Conservation (phyloP, 116 monocot genomes). For the Trichopus zeylanicus region DNA sequence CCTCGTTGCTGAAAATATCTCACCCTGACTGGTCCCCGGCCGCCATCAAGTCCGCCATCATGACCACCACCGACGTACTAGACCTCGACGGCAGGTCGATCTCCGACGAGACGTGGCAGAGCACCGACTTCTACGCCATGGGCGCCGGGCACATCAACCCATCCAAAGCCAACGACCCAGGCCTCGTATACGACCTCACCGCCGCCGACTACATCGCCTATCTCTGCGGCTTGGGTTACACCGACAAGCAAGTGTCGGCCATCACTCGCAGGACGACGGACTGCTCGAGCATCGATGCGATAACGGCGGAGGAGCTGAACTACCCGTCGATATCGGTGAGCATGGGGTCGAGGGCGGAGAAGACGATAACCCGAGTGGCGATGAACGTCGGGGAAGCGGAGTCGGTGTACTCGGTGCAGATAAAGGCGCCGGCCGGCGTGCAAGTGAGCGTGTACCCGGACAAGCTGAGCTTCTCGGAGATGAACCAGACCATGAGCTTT, state of each 20-base stretch:
- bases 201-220: conserved; percentile 60
- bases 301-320: conserved; percentile 6
- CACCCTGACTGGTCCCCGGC: conserved; percentile 22
- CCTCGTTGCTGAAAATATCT: not conserved
- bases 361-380: conserved; percentile 6
- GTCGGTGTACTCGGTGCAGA: not conserved
- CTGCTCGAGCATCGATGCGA: not conserved
- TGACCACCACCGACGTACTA: conserved; percentile 10
- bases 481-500: not conserved
- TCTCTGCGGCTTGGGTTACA: conserved; percentile 38
- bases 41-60: conserved; percentile 23
- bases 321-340: conserved; percentile 11
- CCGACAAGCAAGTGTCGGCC: not conserved
- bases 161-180: conserved; percentile 49
- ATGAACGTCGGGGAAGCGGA: conserved; percentile 16
- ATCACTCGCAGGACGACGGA: not conserved
- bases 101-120: conserved; percentile 1
- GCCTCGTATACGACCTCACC: conserved; percentile 59
- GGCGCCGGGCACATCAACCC: conserved; percentile 82
- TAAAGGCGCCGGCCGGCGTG: not conserved
- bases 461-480: not conserved
- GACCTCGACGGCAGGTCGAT: not conserved
- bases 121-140: conserved; percentile 8
- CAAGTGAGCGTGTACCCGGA: not conserved
- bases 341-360: not conserved